Evolutionary conservation across 2,329 filamentous ascomycete genomes (phyloP).

Genomic region (Tolypocladium tundrense): DNA sequence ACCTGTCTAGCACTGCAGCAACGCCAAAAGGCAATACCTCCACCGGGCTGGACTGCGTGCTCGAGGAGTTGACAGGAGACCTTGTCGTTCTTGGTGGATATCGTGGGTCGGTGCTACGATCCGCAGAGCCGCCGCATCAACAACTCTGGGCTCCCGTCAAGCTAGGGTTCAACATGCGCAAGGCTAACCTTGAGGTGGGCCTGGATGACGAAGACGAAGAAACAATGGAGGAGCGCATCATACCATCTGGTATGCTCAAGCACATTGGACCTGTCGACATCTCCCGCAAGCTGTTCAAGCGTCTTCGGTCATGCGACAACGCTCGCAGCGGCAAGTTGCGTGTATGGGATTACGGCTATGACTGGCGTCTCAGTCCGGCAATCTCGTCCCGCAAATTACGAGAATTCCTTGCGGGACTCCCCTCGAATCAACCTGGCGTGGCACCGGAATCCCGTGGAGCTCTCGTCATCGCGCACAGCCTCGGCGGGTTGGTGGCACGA

Average conservation of each 20-base stretch:
- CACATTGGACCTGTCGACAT: constrained; percentile 90
- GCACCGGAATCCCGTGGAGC: constrained; percentile 53
- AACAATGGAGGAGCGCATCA: constrained; percentile 71
- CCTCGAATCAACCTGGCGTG: constrained; percentile 56
- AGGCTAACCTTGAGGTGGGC: constrained; percentile 83
- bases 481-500: constrained; percentile 79
- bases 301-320: constrained; percentile 64
- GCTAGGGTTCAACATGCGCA: constrained; percentile 81
- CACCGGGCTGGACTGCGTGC: constrained; percentile 37
- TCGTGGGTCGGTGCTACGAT: constrained; percentile 79
- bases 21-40: constrained; percentile 5
- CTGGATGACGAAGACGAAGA: constrained; percentile 74
- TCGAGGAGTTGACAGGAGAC: constrained; percentile 69
- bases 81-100: constrained; percentile 85
- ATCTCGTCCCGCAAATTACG: constrained; percentile 63
- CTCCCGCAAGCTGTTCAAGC: constrained; percentile 69
- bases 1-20: background rate
- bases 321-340: constrained; percentile 59
- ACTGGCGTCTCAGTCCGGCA: constrained; percentile 82
- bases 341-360: constrained; percentile 86
- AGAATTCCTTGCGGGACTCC: constrained; percentile 61
- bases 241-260: constrained; percentile 79
- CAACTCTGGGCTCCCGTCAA: constrained; percentile 93
- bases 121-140: constrained; percentile 69
- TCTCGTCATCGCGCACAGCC: constrained; percentile 72